phyloP scores from a whole-genome alignment of 192 early-diverging fungal genomes.

The Backusella circina region DNA sequence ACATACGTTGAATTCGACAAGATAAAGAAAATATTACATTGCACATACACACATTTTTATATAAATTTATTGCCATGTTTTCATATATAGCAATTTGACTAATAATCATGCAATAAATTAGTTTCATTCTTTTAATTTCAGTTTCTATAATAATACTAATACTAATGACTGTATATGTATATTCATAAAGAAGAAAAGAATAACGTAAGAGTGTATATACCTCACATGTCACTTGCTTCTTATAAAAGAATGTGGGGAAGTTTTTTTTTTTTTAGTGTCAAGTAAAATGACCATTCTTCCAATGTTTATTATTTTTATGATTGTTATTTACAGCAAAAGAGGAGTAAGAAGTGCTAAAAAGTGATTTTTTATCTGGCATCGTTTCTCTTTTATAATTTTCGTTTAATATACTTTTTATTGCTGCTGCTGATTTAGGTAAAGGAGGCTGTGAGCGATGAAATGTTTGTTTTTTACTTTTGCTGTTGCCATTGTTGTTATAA shows the following conservation, averaged over 20 bases:
- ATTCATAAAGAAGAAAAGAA: neutral
- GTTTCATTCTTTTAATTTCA: neutral
- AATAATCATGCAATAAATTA: neutral
- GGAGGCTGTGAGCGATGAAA: neutral
- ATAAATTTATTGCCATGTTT: neutral
- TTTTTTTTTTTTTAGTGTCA: neutral
- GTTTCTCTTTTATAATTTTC: neutral
- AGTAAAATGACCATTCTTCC: neutral
- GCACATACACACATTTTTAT: neutral
- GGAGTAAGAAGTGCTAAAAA: neutral
- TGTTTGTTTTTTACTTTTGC: neutral
- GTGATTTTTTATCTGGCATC: neutral
- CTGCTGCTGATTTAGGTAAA: neutral
- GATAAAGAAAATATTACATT: constrained; percentile 2
- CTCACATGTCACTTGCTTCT: neutral
- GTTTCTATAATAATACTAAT: neutral
- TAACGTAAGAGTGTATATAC: neutral
- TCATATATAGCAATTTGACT: neutral
- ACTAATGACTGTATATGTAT: neutral
- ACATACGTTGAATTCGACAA: constrained; percentile 19
- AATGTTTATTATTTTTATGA: neutral
- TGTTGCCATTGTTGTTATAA: neutral
- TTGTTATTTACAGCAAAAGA: neutral
- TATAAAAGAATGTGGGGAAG: neutral
- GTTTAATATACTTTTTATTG: neutral